Percentiles rank a stretch among this genome's conserved stretches.
phyloP scores from a whole-genome alignment of 2,329 filamentous ascomycete genomes.

The Amphichorda felina region DNA sequence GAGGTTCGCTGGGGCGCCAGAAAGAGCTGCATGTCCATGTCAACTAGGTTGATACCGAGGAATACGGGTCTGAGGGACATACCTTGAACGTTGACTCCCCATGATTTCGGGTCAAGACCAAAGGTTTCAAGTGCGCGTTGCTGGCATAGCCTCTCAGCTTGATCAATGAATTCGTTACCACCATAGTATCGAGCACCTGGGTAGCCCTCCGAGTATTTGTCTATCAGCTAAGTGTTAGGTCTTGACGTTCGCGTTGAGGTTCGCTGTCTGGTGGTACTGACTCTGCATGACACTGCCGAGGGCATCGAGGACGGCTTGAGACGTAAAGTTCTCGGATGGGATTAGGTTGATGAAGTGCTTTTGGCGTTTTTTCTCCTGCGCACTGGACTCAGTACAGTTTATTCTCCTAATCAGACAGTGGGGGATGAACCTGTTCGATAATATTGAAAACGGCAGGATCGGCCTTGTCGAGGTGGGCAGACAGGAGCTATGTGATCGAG shows the following conservation, averaged over 20 bases:
- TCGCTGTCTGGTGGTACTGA: constrained; percentile 24
- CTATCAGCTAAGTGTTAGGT: constrained; percentile 24
- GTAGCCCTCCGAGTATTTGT: constrained; percentile 98
- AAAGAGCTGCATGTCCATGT: constrained; percentile 48
- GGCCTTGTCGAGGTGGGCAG: constrained; percentile 66
- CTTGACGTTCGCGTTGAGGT: not conserved
- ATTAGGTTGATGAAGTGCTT: constrained; percentile 98
- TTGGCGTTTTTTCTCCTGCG: constrained; percentile 84
- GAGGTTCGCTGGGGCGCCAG: constrained; percentile 62
- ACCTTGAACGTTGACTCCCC: constrained; percentile 96
- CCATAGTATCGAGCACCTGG: constrained; percentile 94
- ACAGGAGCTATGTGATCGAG: constrained; percentile 53
- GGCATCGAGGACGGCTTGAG: constrained; percentile 82
- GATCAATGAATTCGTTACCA: constrained; percentile 91
- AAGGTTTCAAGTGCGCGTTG: constrained; percentile 82
- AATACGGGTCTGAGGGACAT: constrained; percentile 16
- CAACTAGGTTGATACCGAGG: not conserved
- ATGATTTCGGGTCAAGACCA: constrained; percentile 69
- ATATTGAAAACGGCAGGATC: constrained; percentile 84
- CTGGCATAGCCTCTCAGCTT: constrained; percentile 82
- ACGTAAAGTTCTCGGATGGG: constrained; percentile 92
- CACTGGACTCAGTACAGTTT: not conserved
- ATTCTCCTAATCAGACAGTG: not conserved
- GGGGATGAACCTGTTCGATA: constrained; percentile 63
- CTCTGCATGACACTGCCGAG: constrained; percentile 93